Base-by-base conservation (phyloP, 2,329 filamentous ascomycete genomes). In the Phaeomoniella chlamydospora region DNA sequence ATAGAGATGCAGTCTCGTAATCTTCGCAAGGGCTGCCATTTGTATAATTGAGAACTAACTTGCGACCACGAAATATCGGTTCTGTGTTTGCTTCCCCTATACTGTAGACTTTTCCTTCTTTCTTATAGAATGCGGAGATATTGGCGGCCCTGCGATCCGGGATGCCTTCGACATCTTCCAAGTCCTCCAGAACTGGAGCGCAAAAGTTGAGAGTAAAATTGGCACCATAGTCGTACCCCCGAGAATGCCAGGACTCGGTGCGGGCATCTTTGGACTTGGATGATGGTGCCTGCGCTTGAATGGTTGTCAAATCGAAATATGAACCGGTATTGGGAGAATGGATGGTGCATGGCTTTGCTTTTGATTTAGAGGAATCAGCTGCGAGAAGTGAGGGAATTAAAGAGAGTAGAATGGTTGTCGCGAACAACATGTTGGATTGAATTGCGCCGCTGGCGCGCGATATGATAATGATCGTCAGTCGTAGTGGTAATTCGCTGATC, bases 1-100 rank as follows among this genome's bases (percentile, higher is more conserved):
- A 9, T n/a, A 15, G 37, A 32, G 13, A 35, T 33, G 6, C 37
- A 33, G 18, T 9, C 9, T 6, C 9, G 22, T 26, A 9, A 45
- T 43, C 39, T 41, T 55, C 48, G 50, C 83, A 88, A 0, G 79
- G 80, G 0, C 83, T 88, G 29, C 83, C 83, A 46, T 76, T 71
- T 0, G 70, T 77, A 55, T 88, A 88, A 50, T 85, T 80, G 14
- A 88, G 61, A 10, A 87, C 72, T 3, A 88, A 66, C 54, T 85
- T 65, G 42, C 61, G 61, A 39, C 65, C 65, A 14, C 65, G 60
- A 42, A 67, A 66, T 39, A 67, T 51, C 16, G 59, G 59, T 15
- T 61, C 48, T 1, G 62, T 55, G 29, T 61, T 56, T 51, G 61
- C 50, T 49, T 67, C 56, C 33, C 64, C 49, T 18, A 49, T 42